Conservation (phyloP, 306 rosid genomes). For the Parietaria judaica region DNA sequence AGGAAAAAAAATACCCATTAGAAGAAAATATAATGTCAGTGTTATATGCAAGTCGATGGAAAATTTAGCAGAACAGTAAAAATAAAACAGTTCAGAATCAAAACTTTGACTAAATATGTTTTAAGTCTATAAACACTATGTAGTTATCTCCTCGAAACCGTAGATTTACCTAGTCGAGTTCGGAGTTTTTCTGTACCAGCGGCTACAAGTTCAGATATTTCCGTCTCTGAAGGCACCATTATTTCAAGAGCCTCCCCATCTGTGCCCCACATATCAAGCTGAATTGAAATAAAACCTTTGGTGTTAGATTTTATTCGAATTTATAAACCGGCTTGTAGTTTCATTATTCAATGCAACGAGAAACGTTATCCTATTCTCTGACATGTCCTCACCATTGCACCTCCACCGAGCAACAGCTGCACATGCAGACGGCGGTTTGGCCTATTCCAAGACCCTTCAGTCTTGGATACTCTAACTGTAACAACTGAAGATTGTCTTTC, state of each 20-base stretch:
- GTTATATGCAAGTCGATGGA: too few species aligned
- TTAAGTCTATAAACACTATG: neutral
- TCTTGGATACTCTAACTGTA: constrained; percentile 48
- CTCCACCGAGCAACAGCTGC: constrained; percentile 72
- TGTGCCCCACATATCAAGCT: constrained; percentile 71
- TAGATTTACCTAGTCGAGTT: constrained; percentile 42
- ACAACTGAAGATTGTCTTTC: constrained; percentile 52
- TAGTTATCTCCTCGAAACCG: neutral
- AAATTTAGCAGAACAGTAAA: too few species aligned
- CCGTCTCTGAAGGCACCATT: constrained; percentile 53
- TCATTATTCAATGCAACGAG: too few species aligned
- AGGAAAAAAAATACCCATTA: constrained; percentile 10
- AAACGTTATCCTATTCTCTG: too few species aligned
- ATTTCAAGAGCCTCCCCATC: constrained; percentile 79
- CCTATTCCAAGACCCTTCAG: constrained; percentile 80
- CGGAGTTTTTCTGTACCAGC: constrained; percentile 45
- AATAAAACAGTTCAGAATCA: neutral
- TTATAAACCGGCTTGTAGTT: too few species aligned
- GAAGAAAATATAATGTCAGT: neutral
- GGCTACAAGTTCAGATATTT: constrained; percentile 54
- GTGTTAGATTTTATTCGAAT: too few species aligned
- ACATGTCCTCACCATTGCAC: constrained; percentile 47
- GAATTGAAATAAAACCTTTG: neutral
- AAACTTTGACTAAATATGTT: neutral
- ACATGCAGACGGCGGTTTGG: constrained; percentile 66